Percentiles rank a stretch among this genome's conserved stretches.
phyloP scores from a whole-genome alignment of 2,329 filamentous ascomycete genomes.

The Diplodia sapinea region DNA sequence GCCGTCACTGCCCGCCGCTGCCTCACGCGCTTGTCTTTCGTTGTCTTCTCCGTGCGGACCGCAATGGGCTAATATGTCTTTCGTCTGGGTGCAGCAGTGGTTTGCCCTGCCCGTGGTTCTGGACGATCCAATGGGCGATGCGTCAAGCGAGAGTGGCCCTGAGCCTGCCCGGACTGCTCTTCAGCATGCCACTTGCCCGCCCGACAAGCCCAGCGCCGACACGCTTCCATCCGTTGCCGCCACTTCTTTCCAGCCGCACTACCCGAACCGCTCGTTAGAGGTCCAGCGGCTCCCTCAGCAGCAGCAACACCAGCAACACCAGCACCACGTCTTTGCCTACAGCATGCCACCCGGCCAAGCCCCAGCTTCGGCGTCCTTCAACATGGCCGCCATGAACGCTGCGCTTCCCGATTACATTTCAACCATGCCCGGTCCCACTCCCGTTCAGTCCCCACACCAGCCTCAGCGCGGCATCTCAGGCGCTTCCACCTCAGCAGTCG shows the following conservation, averaged over 20 bases:
- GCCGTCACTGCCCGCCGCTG: background rate
- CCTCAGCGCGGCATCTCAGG: slow-evolving; percentile 45
- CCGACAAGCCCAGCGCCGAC: slow-evolving; percentile 27
- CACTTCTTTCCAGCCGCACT: slow-evolving; percentile 27
- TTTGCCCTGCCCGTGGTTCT: slow-evolving; percentile 48
- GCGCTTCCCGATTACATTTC: slow-evolving; percentile 46
- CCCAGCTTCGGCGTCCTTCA: slow-evolving; percentile 40
- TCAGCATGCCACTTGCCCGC: slow-evolving; percentile 29
- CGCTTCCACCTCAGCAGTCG: slow-evolving; percentile 48
- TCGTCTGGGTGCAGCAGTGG: slow-evolving; percentile 53
- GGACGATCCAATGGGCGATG: slow-evolving; percentile 50
- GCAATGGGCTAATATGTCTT: slow-evolving; percentile 47
- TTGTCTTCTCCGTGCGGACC: background rate
- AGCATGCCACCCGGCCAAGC: slow-evolving; percentile 36
- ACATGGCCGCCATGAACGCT: slow-evolving; percentile 46
- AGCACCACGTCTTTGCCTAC: slow-evolving; percentile 36
- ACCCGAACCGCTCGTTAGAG: slow-evolving; percentile 39
- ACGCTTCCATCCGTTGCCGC: slow-evolving; percentile 34
- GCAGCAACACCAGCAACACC: too few species aligned
- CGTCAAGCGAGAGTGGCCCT: slow-evolving; percentile 42
- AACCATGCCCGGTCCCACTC: slow-evolving; percentile 32
- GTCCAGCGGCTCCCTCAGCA: slow-evolving; percentile 36
- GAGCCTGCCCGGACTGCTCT: slow-evolving; percentile 41
- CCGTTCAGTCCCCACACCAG: slow-evolving; percentile 32
- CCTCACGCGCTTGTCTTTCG: background rate